These are phyloP conservation scores for Macrolepiota fuliginosa DNA, from an alignment of 768 basidiomycete genomes.

Conservation along the genomic window DNA sequence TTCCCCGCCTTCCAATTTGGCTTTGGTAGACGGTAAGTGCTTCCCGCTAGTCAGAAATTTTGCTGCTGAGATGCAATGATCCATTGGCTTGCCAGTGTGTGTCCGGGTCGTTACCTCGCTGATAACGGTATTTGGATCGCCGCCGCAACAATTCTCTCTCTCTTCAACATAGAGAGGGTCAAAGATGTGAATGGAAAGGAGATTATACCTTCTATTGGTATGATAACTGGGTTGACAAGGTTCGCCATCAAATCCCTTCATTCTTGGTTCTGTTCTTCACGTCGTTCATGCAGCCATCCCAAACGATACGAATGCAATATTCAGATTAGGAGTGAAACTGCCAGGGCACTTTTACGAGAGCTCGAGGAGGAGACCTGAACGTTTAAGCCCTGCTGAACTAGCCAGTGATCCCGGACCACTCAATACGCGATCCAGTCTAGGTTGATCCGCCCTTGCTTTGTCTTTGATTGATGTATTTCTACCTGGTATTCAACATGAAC, in stretches of 20 bases:
- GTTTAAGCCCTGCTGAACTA: not conserved
- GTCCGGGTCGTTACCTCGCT: conserved; percentile 2
- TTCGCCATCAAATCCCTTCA: not conserved
- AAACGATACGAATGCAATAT: not conserved
- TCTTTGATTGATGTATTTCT: conserved; percentile 60
- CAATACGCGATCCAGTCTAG: conserved; percentile 61
- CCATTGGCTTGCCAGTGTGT: not conserved
- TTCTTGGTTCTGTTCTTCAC: not conserved
- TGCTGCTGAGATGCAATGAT: not conserved
- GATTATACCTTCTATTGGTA: not conserved
- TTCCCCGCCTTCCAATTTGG: not conserved
- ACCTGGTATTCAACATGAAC: conserved; percentile 60
- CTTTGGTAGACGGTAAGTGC: not conserved
- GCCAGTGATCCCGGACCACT: conserved; percentile 57
- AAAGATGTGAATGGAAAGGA: not conserved
- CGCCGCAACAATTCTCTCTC: not conserved
- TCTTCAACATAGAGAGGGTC: not conserved
- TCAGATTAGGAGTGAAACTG: not conserved
- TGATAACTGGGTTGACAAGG: not conserved
- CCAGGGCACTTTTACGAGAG: not conserved
- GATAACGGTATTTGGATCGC: not conserved
- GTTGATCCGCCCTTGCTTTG: conserved; percentile 70
- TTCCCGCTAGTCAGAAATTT: not conserved
- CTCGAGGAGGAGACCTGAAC: conserved; percentile 19
- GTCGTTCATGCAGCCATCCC: not conserved